Conservation (phyloP, 331 rosid genomes). For the Prunus yedoensis region DNA sequence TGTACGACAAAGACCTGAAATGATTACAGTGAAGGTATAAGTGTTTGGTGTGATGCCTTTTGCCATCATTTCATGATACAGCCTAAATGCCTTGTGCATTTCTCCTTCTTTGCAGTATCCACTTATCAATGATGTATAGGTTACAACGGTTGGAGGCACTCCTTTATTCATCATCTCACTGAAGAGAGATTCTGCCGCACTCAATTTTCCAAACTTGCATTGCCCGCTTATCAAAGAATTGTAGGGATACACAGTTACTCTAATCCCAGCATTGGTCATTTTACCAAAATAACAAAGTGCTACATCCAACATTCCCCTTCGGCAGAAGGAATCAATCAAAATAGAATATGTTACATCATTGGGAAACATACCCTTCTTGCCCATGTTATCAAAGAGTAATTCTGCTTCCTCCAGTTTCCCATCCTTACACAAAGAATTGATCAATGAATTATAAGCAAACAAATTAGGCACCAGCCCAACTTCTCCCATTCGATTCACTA, state of each 20-base stretch:
- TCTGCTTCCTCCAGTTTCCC: conserved; percentile 69
- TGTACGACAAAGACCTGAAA: conserved; percentile 72
- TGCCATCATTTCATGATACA: conserved; percentile 72
- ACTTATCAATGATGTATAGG: conserved; percentile 69
- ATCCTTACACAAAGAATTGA: conserved; percentile 74
- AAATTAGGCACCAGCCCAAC: conserved; percentile 60
- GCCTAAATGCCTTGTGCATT: conserved; percentile 51
- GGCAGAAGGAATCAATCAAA: conserved; percentile 77
- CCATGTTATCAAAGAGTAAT: conserved; percentile 58
- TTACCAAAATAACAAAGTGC: conserved; percentile 59
- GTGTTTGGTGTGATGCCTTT: conserved; percentile 64
- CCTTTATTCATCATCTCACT: conserved; percentile 58
- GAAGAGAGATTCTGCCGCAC: conserved; percentile 52
- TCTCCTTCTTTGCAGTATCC: conserved; percentile 63
- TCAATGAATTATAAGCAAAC: conserved; percentile 66
- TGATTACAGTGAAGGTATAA: conserved; percentile 69
- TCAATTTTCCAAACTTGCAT: conserved; percentile 69
- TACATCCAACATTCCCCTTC: conserved; percentile 60
- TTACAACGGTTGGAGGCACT: conserved; percentile 62
- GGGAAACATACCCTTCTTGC: conserved; percentile 50
- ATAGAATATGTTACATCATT: conserved; percentile 77
- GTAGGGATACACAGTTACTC: conserved; percentile 61
- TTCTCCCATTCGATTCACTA: conserved; percentile 55
- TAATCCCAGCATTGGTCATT: conserved; percentile 53
- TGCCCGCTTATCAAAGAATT: conserved; percentile 80